Percentiles rank a stretch among this genome's conserved stretches.
These are phyloP conservation scores for Eutrema japonicum DNA, from an alignment of 345 rosid genomes.

Conservation along the genomic window DNA sequence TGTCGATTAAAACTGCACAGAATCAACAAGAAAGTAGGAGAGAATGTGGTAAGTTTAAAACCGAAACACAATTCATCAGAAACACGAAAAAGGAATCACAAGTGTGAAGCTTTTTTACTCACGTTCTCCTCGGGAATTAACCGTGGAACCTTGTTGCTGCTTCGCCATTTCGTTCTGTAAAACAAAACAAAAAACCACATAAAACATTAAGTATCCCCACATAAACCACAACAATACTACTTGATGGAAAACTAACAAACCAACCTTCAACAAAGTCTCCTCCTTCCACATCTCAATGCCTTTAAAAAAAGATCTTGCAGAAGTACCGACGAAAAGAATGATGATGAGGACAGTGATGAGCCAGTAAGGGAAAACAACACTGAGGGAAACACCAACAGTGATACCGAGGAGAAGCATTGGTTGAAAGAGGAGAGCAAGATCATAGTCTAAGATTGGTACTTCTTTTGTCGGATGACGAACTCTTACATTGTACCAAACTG, in stretches of 20 bases:
- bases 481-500: slow-evolving; percentile 91
- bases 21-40: slow-evolving; percentile 12
- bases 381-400: slow-evolving; percentile 84
- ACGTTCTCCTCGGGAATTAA: slow-evolving; percentile 87
- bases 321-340: slow-evolving; percentile 83
- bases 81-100: background rate
- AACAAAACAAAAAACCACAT: background rate
- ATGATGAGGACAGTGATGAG: slow-evolving; percentile 91
- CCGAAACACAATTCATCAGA: background rate
- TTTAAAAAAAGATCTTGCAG: slow-evolving; percentile 79
- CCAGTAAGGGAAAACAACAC: slow-evolving; percentile 97
- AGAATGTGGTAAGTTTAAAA: background rate
- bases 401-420: slow-evolving; percentile 95
- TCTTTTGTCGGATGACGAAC: slow-evolving; percentile 86
- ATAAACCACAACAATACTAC: background rate
- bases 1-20: slow-evolving; percentile 70
- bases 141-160: slow-evolving; percentile 50
- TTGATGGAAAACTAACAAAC: slow-evolving; percentile 35
- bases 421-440: slow-evolving; percentile 88
- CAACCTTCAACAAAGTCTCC: slow-evolving; percentile 79
- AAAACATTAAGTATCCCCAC: background rate
- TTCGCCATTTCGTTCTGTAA: slow-evolving; percentile 68
- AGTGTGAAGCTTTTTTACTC: slow-evolving; percentile 34
- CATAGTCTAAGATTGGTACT: slow-evolving; percentile 88
- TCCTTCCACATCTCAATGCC: slow-evolving; percentile 91